A percentile compares a stretch with the other conserved stretches of the same genome.
Conservation (phyloP, 192 early-diverging fungal genomes). For the Coemansia sp. region DNA sequence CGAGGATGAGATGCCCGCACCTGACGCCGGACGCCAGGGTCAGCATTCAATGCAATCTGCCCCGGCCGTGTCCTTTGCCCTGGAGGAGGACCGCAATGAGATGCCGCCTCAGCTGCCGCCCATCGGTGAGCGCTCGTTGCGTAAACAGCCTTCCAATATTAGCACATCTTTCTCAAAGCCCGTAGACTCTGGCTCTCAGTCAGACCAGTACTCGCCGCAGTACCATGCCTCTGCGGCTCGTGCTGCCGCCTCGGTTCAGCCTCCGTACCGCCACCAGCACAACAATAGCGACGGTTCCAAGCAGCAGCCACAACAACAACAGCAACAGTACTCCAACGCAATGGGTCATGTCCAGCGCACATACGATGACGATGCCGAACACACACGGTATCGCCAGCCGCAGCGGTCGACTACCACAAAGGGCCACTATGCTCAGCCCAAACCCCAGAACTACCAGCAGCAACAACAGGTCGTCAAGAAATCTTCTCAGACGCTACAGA, state of each 20-base stretch:
- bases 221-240: slow-evolving; percentile 17
- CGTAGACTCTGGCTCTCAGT: slow-evolving; percentile 18
- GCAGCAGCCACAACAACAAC: slow-evolving; percentile 14
- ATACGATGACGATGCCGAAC: slow-evolving; percentile 45
- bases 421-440: slow-evolving; percentile 36
- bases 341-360: slow-evolving; percentile 35
- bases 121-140: slow-evolving; percentile 34
- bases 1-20: slow-evolving; percentile 12
- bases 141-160: slow-evolving; percentile 39
- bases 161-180: slow-evolving; percentile 26
- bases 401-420: slow-evolving; percentile 38
- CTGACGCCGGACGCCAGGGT: slow-evolving; percentile 38
- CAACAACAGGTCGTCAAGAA: slow-evolving; percentile 30
- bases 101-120: slow-evolving; percentile 49
- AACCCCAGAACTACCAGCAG: slow-evolving; percentile 27
- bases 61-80: slow-evolving; percentile 19
- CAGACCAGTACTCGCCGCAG: slow-evolving; percentile 40
- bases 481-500: slow-evolving; percentile 19
- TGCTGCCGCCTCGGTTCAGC: slow-evolving; percentile 26
- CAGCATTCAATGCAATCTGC: slow-evolving; percentile 17
- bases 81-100: slow-evolving; percentile 18
- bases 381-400: slow-evolving; percentile 48
- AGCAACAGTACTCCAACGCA: slow-evolving; percentile 5
- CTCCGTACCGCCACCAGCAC: slow-evolving; percentile 52
- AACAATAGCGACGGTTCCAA: slow-evolving; percentile 40